Conservation (phyloP, 2,329 filamentous ascomycete species). For the Xylariomycetidae sp. region DNA sequence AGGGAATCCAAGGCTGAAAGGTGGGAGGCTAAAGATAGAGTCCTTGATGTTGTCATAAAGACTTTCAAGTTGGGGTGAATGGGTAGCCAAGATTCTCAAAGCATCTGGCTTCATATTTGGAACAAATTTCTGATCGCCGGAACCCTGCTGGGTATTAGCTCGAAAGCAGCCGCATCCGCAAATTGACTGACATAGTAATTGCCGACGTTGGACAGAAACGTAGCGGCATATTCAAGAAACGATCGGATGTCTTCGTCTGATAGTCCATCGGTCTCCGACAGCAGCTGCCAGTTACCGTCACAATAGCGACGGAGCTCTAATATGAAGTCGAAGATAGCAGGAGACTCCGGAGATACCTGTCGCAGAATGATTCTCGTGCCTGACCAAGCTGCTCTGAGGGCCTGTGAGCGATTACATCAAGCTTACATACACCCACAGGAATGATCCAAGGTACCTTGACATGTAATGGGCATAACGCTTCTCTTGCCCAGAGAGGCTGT, state of each 20-base stretch:
- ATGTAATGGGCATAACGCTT: conserved; percentile 64
- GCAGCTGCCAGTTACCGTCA: conserved; percentile 45
- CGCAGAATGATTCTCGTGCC: conserved; percentile 52
- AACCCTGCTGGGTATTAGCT: conserved; percentile 29
- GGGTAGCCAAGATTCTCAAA: conserved; percentile 38
- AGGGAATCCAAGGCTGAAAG: conserved; percentile 53
- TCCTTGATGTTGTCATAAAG: conserved; percentile 38
- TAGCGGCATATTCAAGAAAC: conserved; percentile 52
- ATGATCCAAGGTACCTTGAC: conserved; percentile 27
- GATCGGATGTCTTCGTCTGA: conserved; percentile 37
- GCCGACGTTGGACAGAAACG: conserved; percentile 54
- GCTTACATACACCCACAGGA: too few relatives aligned
- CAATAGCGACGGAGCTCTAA: conserved; percentile 46
- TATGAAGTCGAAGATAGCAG: conserved; percentile 56
- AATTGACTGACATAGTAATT: conserved; percentile 48
- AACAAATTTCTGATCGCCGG: conserved; percentile 57
- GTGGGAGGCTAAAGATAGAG: conserved; percentile 42
- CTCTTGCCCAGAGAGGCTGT: conserved; percentile 47
- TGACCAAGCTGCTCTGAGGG: conserved; percentile 52
- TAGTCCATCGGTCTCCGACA: conserved; percentile 37
- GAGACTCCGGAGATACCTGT: conserved; percentile 56
- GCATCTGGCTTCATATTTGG: conserved; percentile 39
- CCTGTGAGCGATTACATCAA: too few relatives aligned
- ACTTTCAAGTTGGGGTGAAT: conserved; percentile 33
- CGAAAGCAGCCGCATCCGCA: background rate